These are phyloP conservation scores for Carallia brachiata DNA, from an alignment of 345 rosid species.

Conservation along the genomic window DNA sequence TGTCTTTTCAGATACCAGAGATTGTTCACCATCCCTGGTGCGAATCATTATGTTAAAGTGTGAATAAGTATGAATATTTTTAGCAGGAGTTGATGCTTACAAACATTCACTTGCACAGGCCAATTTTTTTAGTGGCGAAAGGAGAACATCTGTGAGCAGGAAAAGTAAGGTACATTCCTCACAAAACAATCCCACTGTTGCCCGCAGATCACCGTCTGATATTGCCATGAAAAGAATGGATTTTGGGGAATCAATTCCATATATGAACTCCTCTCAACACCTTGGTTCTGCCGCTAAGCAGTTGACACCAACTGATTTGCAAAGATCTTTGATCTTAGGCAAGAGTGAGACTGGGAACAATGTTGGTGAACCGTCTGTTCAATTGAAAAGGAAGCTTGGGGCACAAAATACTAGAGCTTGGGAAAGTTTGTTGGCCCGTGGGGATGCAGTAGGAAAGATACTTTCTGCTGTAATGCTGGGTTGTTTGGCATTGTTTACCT, in stretches of 20 bases:
- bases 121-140: conserved; percentile 60
- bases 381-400: conserved; percentile 58
- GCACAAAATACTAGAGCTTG: conserved; percentile 44
- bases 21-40: conserved; percentile 85
- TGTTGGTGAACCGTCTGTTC: conserved; percentile 49
- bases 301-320: conserved; percentile 58
- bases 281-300: conserved; percentile 77
- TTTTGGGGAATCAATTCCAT: conserved; percentile 40
- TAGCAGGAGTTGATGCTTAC: conserved; percentile 17
- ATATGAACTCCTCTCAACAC: conserved; percentile 50
- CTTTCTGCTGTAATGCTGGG: conserved; percentile 56
- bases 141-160: conserved; percentile 45
- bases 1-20: conserved; percentile 76
- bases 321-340: conserved; percentile 39
- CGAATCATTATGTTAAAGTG: conserved; percentile 25
- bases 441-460: conserved; percentile 42
- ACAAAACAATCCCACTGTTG: conserved; percentile 32
- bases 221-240: conserved; percentile 43
- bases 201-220: conserved; percentile 55
- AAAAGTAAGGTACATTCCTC: conserved; percentile 37
- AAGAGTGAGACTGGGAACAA: conserved; percentile 45
- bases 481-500: conserved; percentile 46
- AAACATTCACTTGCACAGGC: conserved; percentile 43
- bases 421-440: conserved; percentile 49
- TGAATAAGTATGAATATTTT: background rate